Conservation (phyloP, 2,329 filamentous ascomycete species). For the Calonectria naviculata region DNA sequence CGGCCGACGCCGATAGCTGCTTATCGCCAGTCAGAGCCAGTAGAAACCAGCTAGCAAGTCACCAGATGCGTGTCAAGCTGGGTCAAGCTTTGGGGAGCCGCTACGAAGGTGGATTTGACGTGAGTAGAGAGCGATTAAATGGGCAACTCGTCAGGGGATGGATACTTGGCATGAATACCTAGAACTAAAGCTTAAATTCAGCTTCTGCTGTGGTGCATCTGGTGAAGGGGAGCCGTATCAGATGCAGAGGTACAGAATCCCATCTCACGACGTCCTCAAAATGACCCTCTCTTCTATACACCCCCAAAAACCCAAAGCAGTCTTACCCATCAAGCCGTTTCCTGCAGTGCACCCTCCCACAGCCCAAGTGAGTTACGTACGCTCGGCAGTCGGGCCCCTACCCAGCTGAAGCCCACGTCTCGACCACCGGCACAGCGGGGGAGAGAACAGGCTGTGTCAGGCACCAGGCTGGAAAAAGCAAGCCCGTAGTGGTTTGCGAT, state of each 20-base stretch:
- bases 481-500: neutral
- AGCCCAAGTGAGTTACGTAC: neutral
- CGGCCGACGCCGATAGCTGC: slow-evolving; percentile 5
- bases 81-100: slow-evolving; percentile 14
- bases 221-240: neutral
- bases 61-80: neutral
- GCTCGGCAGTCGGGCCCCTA: neutral
- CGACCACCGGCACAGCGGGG: slow-evolving; percentile 1
- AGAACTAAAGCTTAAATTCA: neutral
- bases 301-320: too few relatives aligned
- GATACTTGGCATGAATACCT: neutral
- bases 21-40: slow-evolving; percentile 17
- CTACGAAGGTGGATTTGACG: neutral
- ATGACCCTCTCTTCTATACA: neutral
- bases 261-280: neutral
- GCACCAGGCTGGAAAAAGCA: slow-evolving; percentile 9
- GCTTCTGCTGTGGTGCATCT: neutral
- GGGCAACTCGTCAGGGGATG: neutral
- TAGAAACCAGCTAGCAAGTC: slow-evolving; percentile 5
- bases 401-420: slow-evolving; percentile 11
- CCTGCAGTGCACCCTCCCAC: neutral
- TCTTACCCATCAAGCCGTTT: neutral
- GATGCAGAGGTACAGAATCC: neutral
- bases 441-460: slow-evolving; percentile 3
- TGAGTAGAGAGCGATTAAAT: neutral